A percentile compares a stretch with the other conserved stretches of the same genome.
These are phyloP conservation scores for Rhamnella rubrinervis DNA, from an alignment of 331 rosid genomes.

Conservation along the genomic window DNA sequence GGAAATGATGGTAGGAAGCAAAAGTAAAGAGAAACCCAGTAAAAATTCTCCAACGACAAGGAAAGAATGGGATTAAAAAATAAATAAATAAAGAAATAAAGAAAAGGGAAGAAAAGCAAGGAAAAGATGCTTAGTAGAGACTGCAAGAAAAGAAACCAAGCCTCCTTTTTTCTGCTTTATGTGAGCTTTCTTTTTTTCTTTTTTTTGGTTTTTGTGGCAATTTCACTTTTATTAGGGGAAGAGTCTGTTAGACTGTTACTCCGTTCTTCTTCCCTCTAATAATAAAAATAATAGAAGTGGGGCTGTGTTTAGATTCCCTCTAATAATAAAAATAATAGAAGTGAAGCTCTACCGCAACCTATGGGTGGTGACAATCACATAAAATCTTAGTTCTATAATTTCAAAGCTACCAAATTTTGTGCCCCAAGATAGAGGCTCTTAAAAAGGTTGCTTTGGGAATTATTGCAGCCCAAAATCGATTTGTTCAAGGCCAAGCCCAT, in stretches of 20 bases:
- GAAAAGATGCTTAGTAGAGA: slow-evolving; percentile 81
- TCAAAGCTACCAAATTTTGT: no score
- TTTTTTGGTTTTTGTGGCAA: slow-evolving; percentile 32
- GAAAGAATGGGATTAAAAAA: slow-evolving; percentile 24
- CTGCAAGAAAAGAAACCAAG: slow-evolving; percentile 61
- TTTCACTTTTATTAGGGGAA: slow-evolving; percentile 37
- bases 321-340: no score
- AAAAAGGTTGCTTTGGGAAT: no score
- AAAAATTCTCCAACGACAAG: slow-evolving; percentile 24
- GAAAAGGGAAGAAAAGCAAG: slow-evolving; percentile 36
- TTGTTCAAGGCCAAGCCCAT: no score
- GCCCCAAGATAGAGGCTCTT: no score
- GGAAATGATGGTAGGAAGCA: slow-evolving; percentile 32
- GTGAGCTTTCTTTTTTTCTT: slow-evolving; percentile 34
- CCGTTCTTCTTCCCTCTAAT: slow-evolving; percentile 13
- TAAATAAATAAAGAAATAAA: slow-evolving; percentile 26
- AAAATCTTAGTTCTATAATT: no score
- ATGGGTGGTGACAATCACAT: no score
- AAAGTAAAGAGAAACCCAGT: slow-evolving; percentile 12
- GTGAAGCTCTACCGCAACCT: no score
- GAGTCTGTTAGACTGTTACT: slow-evolving; percentile 36
- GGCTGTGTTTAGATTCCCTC: slow-evolving; percentile 69
- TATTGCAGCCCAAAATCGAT: no score
- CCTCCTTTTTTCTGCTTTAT: slow-evolving; percentile 58
- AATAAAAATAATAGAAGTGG: slow-evolving; percentile 60